Evolutionary conservation across 805 yeast genomes (phyloP).

Genomic region (Metschnikowia sp.): DNA sequence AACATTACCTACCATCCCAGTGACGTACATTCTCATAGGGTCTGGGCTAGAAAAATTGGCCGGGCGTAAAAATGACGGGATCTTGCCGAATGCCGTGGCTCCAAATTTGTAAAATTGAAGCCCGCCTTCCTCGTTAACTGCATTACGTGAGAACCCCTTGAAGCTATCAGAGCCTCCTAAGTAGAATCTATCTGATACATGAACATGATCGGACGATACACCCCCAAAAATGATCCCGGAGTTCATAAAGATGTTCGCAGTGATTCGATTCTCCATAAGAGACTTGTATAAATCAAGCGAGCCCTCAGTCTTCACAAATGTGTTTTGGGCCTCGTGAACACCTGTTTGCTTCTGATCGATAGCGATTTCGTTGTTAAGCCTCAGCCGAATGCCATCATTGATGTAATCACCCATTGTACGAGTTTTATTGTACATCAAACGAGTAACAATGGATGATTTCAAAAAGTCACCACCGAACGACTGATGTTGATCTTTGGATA

Average conservation of each 20-base stretch:
- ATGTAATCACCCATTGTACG: constrained; percentile 4
- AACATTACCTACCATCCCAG: constrained; percentile 65
- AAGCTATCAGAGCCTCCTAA: constrained; percentile 77
- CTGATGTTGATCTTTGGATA: constrained; percentile 42
- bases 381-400: constrained; percentile 45
- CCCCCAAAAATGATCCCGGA: constrained; percentile 56
- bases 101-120: constrained; percentile 57
- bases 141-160: constrained; percentile 64
- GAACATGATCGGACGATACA: constrained; percentile 34
- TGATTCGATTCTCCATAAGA: constrained; percentile 41
- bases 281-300: constrained; percentile 37
- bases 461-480: constrained; percentile 32
- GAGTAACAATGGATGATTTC: constrained; percentile 32
- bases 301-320: constrained; percentile 36
- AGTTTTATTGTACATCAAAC: constrained; percentile 21
- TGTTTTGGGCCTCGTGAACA: constrained; percentile 15
- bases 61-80: constrained; percentile 46
- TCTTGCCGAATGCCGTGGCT: constrained; percentile 51
- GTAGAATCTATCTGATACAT: constrained; percentile 75
- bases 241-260: constrained; percentile 47
- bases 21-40: constrained; percentile 53
- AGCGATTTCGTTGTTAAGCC: constrained; percentile 54
- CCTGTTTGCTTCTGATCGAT: constrained; percentile 29
- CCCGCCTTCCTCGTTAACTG: constrained; percentile 77
- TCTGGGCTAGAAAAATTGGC: constrained; percentile 21